phyloP scores from a whole-genome alignment of 495 filamentous ascomycete species.

The Lindgomyces ingoldianus region DNA sequence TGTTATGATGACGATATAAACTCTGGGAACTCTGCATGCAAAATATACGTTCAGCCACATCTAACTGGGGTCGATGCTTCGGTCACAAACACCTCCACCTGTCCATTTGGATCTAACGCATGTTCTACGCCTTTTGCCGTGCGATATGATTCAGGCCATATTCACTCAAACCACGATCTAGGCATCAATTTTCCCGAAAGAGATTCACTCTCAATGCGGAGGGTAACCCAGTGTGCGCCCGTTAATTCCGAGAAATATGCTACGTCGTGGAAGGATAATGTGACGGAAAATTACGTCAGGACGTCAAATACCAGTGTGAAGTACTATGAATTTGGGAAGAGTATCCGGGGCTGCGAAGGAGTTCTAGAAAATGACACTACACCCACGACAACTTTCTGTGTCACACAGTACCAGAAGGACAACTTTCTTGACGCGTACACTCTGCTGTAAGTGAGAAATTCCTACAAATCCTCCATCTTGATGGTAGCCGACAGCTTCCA shows the following conservation, averaged over 20 bases:
- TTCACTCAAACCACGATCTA: conserved; percentile 26
- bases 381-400: conserved; percentile 14
- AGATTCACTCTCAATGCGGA: conserved; percentile 13
- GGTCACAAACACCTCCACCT: conserved; percentile 9
- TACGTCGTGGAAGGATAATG: conserved; percentile 6
- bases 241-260: conserved; percentile 20
- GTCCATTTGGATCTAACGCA: conserved; percentile 23
- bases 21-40: conserved; percentile 5
- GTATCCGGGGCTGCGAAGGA: conserved; percentile 1
- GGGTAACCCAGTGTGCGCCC: conserved; percentile 29
- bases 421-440: conserved; percentile 11
- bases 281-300: neutral
- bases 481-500: no score
- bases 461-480: no score
- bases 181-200: conserved; percentile 31
- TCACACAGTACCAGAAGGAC: conserved; percentile 17
- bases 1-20: conserved; percentile 24
- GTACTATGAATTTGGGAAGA: conserved; percentile 25
- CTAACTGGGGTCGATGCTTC: conserved; percentile 14
- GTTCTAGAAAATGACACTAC: neutral
- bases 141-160: conserved; percentile 19
- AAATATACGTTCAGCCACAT: conserved; percentile 13
- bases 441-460: conserved; percentile 6
- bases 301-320: conserved; percentile 8
- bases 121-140: conserved; percentile 4